These are phyloP conservation scores for Oldenlandia corymbosa DNA, from an alignment of 257 asterid species.

Conservation along the genomic window DNA sequence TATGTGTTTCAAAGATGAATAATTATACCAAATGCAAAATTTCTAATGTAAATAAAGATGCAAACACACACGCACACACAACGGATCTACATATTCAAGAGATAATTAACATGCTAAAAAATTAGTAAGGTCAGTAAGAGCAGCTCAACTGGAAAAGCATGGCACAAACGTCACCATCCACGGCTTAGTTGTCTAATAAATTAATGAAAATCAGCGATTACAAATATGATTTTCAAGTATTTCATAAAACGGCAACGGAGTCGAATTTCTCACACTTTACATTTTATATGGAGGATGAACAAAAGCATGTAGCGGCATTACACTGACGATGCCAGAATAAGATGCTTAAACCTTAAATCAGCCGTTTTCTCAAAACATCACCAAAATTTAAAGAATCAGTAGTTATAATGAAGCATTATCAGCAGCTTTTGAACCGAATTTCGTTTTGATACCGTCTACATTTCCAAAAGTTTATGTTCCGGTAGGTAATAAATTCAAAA, in stretches of 20 bases:
- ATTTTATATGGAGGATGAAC: no score
- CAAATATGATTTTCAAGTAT: no score
- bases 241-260: background rate
- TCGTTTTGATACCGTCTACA: background rate
- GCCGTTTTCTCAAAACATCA: background rate
- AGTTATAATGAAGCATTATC: background rate
- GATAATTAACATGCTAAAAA: background rate
- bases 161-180: background rate
- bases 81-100: no score
- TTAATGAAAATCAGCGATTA: no score
- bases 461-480: background rate
- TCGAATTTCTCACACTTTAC: background rate
- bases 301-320: background rate
- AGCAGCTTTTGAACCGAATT: background rate
- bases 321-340: background rate
- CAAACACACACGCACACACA: background rate
- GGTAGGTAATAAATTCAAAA: no score
- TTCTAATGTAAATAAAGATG: background rate
- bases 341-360: background rate
- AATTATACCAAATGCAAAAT: background rate
- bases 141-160: background rate
- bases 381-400: background rate
- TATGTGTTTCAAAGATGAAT: background rate
- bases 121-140: background rate
- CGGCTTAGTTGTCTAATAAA: no score